Base-by-base conservation (phyloP, 1,139 yeast species). In the Hanseniaspora gamundiae region DNA sequence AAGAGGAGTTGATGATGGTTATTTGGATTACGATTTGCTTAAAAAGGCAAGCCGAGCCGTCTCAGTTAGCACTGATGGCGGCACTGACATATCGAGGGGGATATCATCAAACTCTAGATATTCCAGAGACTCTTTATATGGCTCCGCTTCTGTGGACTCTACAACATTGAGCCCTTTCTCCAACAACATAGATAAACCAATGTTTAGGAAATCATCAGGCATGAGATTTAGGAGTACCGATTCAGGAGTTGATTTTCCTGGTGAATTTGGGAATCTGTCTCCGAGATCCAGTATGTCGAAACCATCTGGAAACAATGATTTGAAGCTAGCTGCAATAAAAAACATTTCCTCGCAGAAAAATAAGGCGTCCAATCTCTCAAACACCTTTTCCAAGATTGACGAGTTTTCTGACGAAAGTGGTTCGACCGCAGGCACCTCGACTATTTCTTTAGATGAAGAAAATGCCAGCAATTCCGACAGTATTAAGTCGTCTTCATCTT, bases 1-100 rank as follows among this genome's bases (percentile, higher is more conserved):
- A 14, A 68, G 68, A 44, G 69, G 73, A 4, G 68, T 74, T 24
- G 80, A 76, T 53, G 83, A 80, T 56, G 85, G 85, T 0, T 73
- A 71, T 51, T 59, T 79, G 56, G 85, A 79, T 58, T 58, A 75
- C 38, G 69, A 72, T 0, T 60, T 79, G 35, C 60, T 80, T 53
- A 69, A 72, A 54, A 72, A 73, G 48, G 66, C 71, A 1, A 60
- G 68, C 6, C 60, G 59, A 43, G 59, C 55, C 7, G 45, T 49
- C 20, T 54, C 57, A 14, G 42, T 45, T 5, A 49, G 50, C 19
- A 52, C 54, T 14, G 48, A 47, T 10, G 50, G 48, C 16, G 48
- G 49, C 35, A 51, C 45, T 9, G 57, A 51, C 13, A 13, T 29
- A 4, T 33, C 36, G 19, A 17, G 11, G 22, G 4, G 11, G 14